Conservation (phyloP, 768 basidiomycete species). For the Amanita fuliginea region DNA sequence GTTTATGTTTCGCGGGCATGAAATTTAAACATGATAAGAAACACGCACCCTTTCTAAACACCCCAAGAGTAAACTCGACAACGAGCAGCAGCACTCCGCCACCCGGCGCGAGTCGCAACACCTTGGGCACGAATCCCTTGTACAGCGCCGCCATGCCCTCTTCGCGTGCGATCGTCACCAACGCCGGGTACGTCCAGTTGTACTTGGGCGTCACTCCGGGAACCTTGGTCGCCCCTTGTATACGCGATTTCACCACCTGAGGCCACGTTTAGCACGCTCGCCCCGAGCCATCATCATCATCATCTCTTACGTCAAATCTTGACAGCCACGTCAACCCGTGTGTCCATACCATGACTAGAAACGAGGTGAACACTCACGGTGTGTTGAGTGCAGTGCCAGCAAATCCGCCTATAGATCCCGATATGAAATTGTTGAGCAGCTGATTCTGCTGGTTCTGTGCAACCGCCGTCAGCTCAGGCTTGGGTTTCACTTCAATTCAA, state of each 20-base stretch:
- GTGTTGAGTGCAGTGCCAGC: constrained; percentile 89
- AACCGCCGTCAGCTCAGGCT: not conserved
- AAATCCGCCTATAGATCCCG: constrained; percentile 84
- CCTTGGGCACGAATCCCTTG: constrained; percentile 95
- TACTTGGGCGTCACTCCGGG: constrained; percentile 78
- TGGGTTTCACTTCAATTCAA: too few relatives aligned
- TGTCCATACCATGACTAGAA: not conserved
- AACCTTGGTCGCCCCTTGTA: constrained; percentile 61
- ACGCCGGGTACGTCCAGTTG: constrained; percentile 91
- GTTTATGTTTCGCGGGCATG: not conserved
- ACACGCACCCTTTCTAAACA: constrained; percentile 60
- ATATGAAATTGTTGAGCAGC: constrained; percentile 85
- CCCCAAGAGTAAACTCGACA: constrained; percentile 74
- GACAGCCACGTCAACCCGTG: not conserved
- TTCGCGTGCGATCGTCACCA: constrained; percentile 73
- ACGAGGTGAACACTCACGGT: constrained; percentile 40
- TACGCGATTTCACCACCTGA: constrained; percentile 92
- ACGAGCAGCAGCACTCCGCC: constrained; percentile 91
- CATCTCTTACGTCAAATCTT: constrained; percentile 23
- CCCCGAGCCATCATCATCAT: not conserved
- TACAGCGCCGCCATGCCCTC: constrained; percentile 82
- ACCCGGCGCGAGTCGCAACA: constrained; percentile 88
- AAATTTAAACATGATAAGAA: too few relatives aligned
- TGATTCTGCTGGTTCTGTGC: constrained; percentile 56
- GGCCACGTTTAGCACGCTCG: not conserved